Base-by-base conservation (phyloP, 1,139 yeast species). In the Debaryomyces singareniensis region DNA sequence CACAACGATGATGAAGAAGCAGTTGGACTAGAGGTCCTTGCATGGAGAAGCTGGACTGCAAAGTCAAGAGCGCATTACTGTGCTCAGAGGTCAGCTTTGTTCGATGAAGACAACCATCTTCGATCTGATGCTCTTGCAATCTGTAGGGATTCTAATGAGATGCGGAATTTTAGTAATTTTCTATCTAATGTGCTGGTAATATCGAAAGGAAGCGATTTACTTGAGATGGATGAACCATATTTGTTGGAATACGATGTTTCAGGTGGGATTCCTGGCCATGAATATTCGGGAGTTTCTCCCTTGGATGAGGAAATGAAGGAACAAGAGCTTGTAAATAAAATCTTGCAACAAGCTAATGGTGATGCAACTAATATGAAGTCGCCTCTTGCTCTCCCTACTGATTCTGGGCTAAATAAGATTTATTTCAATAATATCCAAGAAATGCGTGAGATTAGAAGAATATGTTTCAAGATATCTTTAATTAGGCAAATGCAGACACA, bases 401-500 rank as follows among this genome's bases (percentile, higher is more conserved):
- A 68, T 23, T 55, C 61, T 15, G 95, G 95, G 0, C 61, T 86
- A 33, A 76, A 78, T 36, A 68, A 71, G 10, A 61, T 75, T 10
- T 64, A 85, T 36, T 66, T 72, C 40, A 70, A 71, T 12, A 91
- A 87, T 43, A 78, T 93, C 29, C 60, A 68, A 4, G 75, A 81
- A 42, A 85, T 91, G 67, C 96, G 89, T 57, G 87, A 85, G 44
- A 84, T 93, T 22, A 66, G 98, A 33, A 82, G 78, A 45, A 68
- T 85, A 3, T 89, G 97, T 51, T 84, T 86, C 58, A 89, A 89
- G 51, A 85, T 93, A 18, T 80, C 94, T 3, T 62, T 89, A 30
- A 83, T 93, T 36, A 69, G 96, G 37, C 95, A 85, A 53, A 80
- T 91, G 86, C 95, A 91, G 49, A 89, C 87, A 16, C 85, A 78